Conservation (phyloP, 2,329 filamentous ascomycete genomes). For the Microsporum audouinii region DNA sequence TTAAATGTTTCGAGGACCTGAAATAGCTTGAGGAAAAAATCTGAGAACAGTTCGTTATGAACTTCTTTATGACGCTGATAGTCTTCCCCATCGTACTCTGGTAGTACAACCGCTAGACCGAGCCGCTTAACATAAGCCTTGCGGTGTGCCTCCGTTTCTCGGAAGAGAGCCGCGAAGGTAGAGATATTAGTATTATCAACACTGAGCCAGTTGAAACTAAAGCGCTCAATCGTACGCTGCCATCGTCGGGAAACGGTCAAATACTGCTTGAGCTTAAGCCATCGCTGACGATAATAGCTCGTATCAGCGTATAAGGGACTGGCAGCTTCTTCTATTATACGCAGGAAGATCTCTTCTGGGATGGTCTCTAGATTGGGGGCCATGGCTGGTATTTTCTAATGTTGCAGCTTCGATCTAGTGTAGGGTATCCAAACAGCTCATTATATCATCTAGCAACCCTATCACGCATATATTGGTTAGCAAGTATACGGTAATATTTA, state of each 20-base stretch:
- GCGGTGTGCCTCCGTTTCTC: not conserved
- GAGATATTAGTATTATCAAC: not conserved
- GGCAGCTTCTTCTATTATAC: not conserved
- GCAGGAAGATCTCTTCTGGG: not conserved
- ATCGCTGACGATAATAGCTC: too few relatives aligned
- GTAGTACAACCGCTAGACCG: not conserved
- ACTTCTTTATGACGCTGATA: not conserved
- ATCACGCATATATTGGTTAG: too few relatives aligned
- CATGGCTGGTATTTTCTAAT: not conserved
- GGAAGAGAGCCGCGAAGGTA: not conserved
- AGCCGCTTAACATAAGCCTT: not conserved
- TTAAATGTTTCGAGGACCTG: conserved; percentile 2
- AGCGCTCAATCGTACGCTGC: not conserved
- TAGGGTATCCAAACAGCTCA: too few relatives aligned
- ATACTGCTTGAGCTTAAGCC: not conserved
- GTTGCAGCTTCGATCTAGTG: too few relatives aligned
- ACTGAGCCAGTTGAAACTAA: not conserved
- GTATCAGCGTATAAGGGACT: too few relatives aligned
- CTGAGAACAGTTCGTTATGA: conserved; percentile 5
- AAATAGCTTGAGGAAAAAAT: not conserved
- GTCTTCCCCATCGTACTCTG: not conserved
- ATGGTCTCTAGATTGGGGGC: not conserved
- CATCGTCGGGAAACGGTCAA: conserved; percentile 6
- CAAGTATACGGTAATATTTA: too few relatives aligned
- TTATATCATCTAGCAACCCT: too few relatives aligned